Conservation (phyloP, 441 rosid genomes). For the Pelargonium australe region DNA sequence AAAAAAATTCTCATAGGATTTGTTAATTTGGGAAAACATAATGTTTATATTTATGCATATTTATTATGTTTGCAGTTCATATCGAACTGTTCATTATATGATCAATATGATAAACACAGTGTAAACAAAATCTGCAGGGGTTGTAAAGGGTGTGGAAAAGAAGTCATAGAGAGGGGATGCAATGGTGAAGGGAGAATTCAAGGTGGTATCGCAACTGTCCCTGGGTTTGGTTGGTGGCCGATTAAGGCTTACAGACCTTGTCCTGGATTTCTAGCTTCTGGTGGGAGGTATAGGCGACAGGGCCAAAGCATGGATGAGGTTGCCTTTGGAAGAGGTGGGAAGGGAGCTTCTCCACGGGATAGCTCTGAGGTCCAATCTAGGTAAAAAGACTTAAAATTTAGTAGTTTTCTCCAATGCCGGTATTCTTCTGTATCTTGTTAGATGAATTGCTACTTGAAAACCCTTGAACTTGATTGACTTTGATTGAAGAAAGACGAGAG, state of each 20-base stretch:
- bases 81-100: neutral
- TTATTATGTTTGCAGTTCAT: neutral
- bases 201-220: constrained; percentile 91
- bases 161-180: constrained; percentile 73
- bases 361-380: constrained; percentile 23
- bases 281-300: constrained; percentile 62
- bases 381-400: constrained; percentile 16
- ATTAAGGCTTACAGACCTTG: constrained; percentile 89
- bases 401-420: neutral
- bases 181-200: constrained; percentile 93
- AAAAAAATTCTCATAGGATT: too few species aligned
- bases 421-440: neutral
- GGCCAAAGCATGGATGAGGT: constrained; percentile 96
- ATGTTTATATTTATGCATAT: neutral
- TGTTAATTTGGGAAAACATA: too few species aligned
- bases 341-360: constrained; percentile 17
- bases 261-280: constrained; percentile 71
- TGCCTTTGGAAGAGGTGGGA: constrained; percentile 44
- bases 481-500: neutral
- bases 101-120: neutral
- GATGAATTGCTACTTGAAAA: too few species aligned
- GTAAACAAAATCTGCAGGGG: constrained; percentile 37
- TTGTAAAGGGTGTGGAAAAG: constrained; percentile 77
- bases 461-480: neutral
- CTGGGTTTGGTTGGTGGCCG: constrained; percentile 99